Conservation (phyloP, 2,329 filamentous ascomycete genomes). For the Meredithiella fracta region DNA sequence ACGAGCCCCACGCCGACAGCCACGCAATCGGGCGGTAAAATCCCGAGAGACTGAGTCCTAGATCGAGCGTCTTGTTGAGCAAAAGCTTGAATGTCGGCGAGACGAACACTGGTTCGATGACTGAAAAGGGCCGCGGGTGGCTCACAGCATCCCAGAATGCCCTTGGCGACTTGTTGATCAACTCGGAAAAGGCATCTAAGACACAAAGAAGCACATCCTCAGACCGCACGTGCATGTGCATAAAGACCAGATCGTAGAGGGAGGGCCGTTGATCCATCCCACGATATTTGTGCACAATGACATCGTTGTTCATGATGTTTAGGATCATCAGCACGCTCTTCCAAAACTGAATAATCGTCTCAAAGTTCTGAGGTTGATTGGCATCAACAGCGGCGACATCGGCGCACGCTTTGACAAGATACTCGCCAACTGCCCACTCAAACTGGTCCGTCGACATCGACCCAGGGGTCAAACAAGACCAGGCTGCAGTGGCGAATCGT, state of each 20-base stretch:
- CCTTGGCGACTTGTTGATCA: slow-evolving; percentile 59
- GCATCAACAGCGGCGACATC: slow-evolving; percentile 37
- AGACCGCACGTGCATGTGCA: slow-evolving; percentile 36
- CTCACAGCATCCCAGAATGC: slow-evolving; percentile 84
- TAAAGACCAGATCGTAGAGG: slow-evolving; percentile 46
- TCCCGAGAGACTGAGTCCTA: slow-evolving; percentile 12
- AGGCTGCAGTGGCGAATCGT: slow-evolving; percentile 52
- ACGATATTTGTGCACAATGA: slow-evolving; percentile 63
- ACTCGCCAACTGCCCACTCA: slow-evolving; percentile 69
- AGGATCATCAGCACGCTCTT: slow-evolving; percentile 57
- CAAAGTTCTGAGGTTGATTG: slow-evolving; percentile 20
- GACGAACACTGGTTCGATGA: slow-evolving; percentile 71
- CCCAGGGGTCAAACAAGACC: slow-evolving; percentile 46
- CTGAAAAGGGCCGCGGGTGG: slow-evolving; percentile 58
- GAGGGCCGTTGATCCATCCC: slow-evolving; percentile 62
- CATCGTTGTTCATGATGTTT: slow-evolving; percentile 51
- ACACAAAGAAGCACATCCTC: slow-evolving; percentile 49
- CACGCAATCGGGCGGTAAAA: slow-evolving; percentile 53
- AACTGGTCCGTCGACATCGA: slow-evolving; percentile 57
- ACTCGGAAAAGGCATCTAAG: slow-evolving; percentile 49
- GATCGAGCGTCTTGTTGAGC: slow-evolving; percentile 41
- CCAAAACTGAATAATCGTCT: slow-evolving; percentile 59
- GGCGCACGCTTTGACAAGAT: slow-evolving; percentile 49
- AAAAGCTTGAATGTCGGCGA: slow-evolving; percentile 50
- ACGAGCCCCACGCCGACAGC: slow-evolving; percentile 62